Evolutionary conservation across 176 grass and related monocot species (phyloP), one percentile per base, ranked within the genome.

Genomic region (Stipa capillata): DNA sequence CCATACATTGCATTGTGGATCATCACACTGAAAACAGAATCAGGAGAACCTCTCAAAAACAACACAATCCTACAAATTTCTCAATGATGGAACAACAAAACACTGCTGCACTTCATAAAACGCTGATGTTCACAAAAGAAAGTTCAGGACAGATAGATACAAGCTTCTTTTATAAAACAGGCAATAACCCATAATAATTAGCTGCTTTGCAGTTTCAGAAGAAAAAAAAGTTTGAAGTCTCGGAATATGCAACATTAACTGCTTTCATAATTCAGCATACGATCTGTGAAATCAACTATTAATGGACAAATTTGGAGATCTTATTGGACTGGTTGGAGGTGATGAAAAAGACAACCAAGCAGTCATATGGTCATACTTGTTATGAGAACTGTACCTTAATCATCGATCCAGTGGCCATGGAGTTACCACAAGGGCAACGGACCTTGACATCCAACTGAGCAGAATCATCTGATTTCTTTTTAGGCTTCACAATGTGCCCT

Each of bases 401-500:
- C 94, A 94, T 88, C 55, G 91, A 76, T 14, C 82, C 72, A 53
- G 53, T 79, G 36, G 37, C 49, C 49, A 77, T 80, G 28, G 87
- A 83, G 73, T 41, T 86, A 42, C 87, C 87, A 88, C 94, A 97
- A 34, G 71, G 94, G 79, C 91, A 97, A 54, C 82, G 63, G 61
- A 97, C 76, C 53, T 93, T 91, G 17, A 57, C 58, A 54, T 85
- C 80, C 55, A 74, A 28, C 80, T 84, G 78, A 89, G 60, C 47
- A 79, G 78, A 82, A 88, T 54, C 77, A 86, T 49, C 54, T 56
- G 59, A 41, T 71, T 97, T 90, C 23, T 83, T 81, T 65, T 82
- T 82, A 82, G 69, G 70, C 66, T 79, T 91, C 42, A 79, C 77
- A 61, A 20, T 79, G 40, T 70, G 55, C 61, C 58, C 61, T 15